These are phyloP conservation scores for Ceratocystis diversiconidia DNA, from an alignment of 2,329 filamentous ascomycete species.

Conservation along the genomic window DNA sequence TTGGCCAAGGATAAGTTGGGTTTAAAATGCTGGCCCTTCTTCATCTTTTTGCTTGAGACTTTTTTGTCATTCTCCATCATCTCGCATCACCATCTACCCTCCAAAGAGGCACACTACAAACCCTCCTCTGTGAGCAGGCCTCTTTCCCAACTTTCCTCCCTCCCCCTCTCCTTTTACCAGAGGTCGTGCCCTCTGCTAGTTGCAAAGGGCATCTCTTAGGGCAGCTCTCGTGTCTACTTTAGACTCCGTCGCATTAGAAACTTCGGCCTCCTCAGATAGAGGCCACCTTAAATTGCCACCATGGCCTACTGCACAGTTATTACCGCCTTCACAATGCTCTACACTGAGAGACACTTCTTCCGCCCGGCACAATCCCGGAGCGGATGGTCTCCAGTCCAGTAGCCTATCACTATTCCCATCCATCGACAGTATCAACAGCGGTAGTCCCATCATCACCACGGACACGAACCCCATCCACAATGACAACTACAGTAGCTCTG, in stretches of 20 bases:
- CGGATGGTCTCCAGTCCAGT: background rate
- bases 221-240: slow-evolving; percentile 17
- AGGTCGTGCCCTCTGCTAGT: slow-evolving; percentile 15
- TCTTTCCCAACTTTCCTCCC: background rate
- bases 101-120: slow-evolving; percentile 5
- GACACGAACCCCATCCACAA: background rate
- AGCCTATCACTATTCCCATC: background rate
- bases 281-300: slow-evolving; percentile 14
- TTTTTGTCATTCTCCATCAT: slow-evolving; percentile 13
- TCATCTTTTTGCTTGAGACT: background rate
- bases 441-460: background rate
- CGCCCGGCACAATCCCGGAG: slow-evolving; percentile 7
- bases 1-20: background rate
- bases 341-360: background rate
- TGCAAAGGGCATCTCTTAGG: slow-evolving; percentile 12
- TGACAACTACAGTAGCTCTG: background rate
- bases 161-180: slow-evolving; percentile 5
- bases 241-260: slow-evolving; percentile 7
- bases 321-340: slow-evolving; percentile 1
- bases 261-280: slow-evolving; percentile 14
- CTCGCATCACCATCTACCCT: slow-evolving; percentile 6
- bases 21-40: slow-evolving; percentile 4
- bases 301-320: slow-evolving; percentile 5
- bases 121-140: background rate
- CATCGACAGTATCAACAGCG: background rate